phyloP scores from a whole-genome alignment of 306 rosid species.

The Casuarina equisetifolia region DNA sequence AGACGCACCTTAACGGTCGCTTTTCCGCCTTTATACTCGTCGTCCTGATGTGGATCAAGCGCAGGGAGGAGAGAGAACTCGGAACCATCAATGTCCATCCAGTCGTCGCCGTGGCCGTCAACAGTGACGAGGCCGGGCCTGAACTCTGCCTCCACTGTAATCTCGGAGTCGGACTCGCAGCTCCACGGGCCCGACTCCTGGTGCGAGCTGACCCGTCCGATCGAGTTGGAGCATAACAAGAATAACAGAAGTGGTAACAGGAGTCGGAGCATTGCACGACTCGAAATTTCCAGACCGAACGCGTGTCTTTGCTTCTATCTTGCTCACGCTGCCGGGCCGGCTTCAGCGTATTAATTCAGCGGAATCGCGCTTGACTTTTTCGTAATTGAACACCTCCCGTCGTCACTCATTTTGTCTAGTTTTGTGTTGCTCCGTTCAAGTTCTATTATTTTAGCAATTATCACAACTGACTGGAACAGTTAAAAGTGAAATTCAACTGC shows the following conservation, averaged over 20 bases:
- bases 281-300: background rate
- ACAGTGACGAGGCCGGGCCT: constrained; percentile 72
- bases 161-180: constrained; percentile 68
- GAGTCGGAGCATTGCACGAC: constrained; percentile 41
- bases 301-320: background rate
- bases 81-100: constrained; percentile 78
- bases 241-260: constrained; percentile 27
- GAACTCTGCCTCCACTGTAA: constrained; percentile 59
- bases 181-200: constrained; percentile 81
- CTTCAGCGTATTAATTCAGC: background rate
- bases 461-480: too few species aligned
- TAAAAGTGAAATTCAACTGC: too few species aligned
- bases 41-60: constrained; percentile 73
- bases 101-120: constrained; percentile 89
- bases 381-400: background rate
- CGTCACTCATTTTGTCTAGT: background rate
- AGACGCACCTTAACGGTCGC: constrained; percentile 71
- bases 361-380: background rate
- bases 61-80: constrained; percentile 86
- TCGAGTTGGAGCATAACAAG: constrained; percentile 23
- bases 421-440: background rate
- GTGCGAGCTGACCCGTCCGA: constrained; percentile 60
- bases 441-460: too few species aligned
- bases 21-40: constrained; percentile 71
- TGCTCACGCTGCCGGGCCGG: too few species aligned